Percentiles rank a stretch among this genome's conserved stretches.
Conservation (phyloP, 1,284 basidiomycete genomes). For the Tilletia caries region DNA sequence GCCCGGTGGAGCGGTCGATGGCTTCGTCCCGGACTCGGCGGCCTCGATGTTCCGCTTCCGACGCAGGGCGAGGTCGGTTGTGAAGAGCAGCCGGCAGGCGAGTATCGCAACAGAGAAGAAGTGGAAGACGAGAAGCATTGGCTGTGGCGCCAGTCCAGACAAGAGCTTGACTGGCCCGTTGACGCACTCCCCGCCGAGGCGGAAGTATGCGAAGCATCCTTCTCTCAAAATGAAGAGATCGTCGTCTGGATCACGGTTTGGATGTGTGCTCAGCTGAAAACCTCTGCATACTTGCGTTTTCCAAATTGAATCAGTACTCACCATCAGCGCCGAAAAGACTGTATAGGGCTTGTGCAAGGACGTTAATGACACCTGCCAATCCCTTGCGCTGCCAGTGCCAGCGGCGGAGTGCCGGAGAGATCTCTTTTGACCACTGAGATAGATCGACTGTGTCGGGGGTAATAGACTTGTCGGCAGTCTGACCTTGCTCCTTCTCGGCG, state of each 20-base stretch:
- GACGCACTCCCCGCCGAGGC: conserved; percentile 83
- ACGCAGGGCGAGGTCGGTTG: conserved; percentile 32
- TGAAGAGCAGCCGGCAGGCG: conserved; percentile 80
- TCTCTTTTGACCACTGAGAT: conserved; percentile 27
- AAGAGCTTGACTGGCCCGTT: conserved; percentile 69
- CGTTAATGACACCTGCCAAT: conserved; percentile 49
- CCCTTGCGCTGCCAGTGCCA: conserved; percentile 52
- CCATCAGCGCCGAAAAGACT: conserved; percentile 47
- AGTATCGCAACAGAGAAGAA: conserved; percentile 96
- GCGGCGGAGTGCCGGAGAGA: conserved; percentile 35
- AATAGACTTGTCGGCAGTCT: conserved; percentile 12
- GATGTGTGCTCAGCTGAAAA: background rate
- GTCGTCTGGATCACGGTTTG: conserved; percentile 58
- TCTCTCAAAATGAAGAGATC: conserved; percentile 76
- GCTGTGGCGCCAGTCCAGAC: conserved; percentile 66
- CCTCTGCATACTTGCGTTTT: conserved; percentile 28
- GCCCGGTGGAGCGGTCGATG: conserved; percentile 18
- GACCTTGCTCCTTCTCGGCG: background rate
- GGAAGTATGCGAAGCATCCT: conserved; percentile 98
- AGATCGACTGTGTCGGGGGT: conserved; percentile 26
- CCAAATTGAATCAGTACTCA: background rate
- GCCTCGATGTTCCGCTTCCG: background rate
- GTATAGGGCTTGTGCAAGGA: conserved; percentile 51
- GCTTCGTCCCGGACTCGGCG: background rate
- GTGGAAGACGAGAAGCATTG: conserved; percentile 76